phyloP scores from a whole-genome alignment of 352 stramenopile species.

The Stramenopiles sp. region DNA sequence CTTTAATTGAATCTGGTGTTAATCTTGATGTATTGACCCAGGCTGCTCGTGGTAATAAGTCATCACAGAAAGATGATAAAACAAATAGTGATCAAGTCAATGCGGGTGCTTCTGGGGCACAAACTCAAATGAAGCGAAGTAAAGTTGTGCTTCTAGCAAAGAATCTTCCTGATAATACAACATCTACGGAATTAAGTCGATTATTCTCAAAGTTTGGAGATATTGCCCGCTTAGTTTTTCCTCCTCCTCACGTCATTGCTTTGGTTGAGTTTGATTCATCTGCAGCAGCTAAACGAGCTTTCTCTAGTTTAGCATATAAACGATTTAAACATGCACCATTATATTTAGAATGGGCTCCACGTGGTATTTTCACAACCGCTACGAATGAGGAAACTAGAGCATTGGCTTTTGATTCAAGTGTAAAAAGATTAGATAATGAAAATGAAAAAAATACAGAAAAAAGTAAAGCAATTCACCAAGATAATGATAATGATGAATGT shows the following conservation, averaged over 20 bases:
- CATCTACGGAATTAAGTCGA: slow-evolving; percentile 57
- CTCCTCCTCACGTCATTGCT: slow-evolving; percentile 62
- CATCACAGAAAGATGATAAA: too few species aligned
- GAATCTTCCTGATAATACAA: slow-evolving; percentile 75
- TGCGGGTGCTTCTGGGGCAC: too few species aligned
- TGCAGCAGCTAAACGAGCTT: slow-evolving; percentile 68
- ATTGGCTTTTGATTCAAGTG: too few species aligned
- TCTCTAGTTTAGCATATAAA: slow-evolving; percentile 81
- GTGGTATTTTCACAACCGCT: slow-evolving; percentile 28
- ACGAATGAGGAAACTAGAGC: not conserved
- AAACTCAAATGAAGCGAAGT: slow-evolving; percentile 44
- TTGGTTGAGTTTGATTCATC: slow-evolving; percentile 73
- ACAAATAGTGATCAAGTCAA: too few species aligned
- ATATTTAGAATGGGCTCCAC: slow-evolving; percentile 88
- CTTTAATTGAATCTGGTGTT: slow-evolving; percentile 63
- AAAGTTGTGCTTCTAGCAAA: slow-evolving; percentile 80
- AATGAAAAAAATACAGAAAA: slow-evolving; percentile 4
- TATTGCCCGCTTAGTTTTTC: slow-evolving; percentile 39
- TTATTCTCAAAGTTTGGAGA: slow-evolving; percentile 61
- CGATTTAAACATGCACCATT: slow-evolving; percentile 88
- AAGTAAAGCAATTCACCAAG: not conserved
- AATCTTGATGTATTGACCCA: slow-evolving; percentile 63
- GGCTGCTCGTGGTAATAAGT: slow-evolving; percentile 22
- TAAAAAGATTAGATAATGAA: slow-evolving; percentile 5
- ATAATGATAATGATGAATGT: too few species aligned